Evolutionary conservation across 2,329 filamentous ascomycete genomes (phyloP).

Genomic region (Alternaria sp.): DNA sequence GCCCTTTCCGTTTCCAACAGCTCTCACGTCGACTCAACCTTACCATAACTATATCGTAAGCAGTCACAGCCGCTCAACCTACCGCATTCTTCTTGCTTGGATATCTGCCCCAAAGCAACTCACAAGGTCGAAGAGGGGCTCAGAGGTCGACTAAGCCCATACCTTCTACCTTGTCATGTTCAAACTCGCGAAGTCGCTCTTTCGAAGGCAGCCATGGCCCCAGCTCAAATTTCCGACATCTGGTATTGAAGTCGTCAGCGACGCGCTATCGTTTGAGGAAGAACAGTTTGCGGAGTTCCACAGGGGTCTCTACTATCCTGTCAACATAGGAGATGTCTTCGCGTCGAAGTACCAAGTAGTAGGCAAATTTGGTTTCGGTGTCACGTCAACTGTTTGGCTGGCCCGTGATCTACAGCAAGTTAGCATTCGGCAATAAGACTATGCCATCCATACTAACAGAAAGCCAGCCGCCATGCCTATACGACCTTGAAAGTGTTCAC

Average conservation of each 20-base stretch:
- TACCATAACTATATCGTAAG: rapidly evolving
- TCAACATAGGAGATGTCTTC: conserved; percentile 20
- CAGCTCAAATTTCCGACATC: conserved; percentile 15
- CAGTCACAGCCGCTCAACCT: background rate
- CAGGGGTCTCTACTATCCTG: conserved; percentile 10
- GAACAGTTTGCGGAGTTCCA: conserved; percentile 14
- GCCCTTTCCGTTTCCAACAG: too few species aligned
- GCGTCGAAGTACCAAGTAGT: conserved; percentile 20
- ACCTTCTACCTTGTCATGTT: background rate
- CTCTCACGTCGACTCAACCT: too few species aligned
- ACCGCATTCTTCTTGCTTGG: background rate
- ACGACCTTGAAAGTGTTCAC: conserved; percentile 14
- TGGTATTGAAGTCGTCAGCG: conserved; percentile 17
- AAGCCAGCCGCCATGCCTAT: conserved; percentile 9
- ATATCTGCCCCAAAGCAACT: background rate
- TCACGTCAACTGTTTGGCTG: conserved; percentile 20
- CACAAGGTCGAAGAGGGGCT: background rate
- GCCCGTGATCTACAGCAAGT: conserved; percentile 18
- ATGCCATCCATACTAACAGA: conserved; percentile 1
- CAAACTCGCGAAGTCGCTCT: conserved; percentile 13
- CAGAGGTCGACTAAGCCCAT: background rate
- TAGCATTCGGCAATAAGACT: background rate
- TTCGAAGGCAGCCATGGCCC: conserved; percentile 18
- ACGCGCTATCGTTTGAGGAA: conserved; percentile 9
- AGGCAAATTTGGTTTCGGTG: conserved; percentile 20